Evolutionary conservation across 108 stramenopile genomes (phyloP).

Genomic region (Pseudonitzschia delicatissima): DNA sequence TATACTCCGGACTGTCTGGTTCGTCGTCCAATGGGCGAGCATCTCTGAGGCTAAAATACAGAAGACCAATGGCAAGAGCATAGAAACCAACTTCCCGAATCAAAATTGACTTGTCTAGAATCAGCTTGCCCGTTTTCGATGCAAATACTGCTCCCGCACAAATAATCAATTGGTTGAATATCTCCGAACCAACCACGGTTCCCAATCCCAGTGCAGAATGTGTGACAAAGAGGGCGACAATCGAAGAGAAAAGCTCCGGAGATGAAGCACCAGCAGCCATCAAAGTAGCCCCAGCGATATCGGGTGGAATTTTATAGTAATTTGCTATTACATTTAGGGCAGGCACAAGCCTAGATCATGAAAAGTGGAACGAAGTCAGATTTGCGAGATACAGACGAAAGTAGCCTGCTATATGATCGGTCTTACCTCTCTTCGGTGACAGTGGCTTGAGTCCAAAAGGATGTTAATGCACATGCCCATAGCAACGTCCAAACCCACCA

Average conservation of each 20-base stretch:
- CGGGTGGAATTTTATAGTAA: conserved; percentile 60
- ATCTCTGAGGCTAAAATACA: conserved; percentile 57
- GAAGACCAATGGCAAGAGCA: conserved; percentile 48
- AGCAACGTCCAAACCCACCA: conserved; percentile 31
- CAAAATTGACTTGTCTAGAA: conserved; percentile 56
- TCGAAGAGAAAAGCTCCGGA: conserved; percentile 62
- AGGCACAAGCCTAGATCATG: conserved; percentile 52
- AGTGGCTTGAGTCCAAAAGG: conserved; percentile 68
- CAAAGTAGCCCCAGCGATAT: conserved; percentile 79
- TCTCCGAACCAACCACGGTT: conserved; percentile 65
- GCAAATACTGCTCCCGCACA: conserved; percentile 74
- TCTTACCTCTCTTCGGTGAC: conserved; percentile 72
- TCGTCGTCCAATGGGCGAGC: conserved; percentile 35
- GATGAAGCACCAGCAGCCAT: conserved; percentile 85
- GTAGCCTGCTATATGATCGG: background rate
- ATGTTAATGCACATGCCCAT: conserved; percentile 29
- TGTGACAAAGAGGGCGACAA: conserved; percentile 77
- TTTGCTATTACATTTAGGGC: conserved; percentile 80
- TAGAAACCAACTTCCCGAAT: conserved; percentile 72
- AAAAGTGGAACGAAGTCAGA: conserved; percentile 8
- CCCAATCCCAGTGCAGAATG: conserved; percentile 82
- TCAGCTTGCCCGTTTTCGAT: conserved; percentile 45
- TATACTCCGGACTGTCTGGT: conserved; percentile 37
- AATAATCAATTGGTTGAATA: conserved; percentile 88
- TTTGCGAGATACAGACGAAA: background rate